Evolutionary conservation across 495 filamentous ascomycete species (phyloP).

Genomic region (Podospora pseudoanserina): DNA sequence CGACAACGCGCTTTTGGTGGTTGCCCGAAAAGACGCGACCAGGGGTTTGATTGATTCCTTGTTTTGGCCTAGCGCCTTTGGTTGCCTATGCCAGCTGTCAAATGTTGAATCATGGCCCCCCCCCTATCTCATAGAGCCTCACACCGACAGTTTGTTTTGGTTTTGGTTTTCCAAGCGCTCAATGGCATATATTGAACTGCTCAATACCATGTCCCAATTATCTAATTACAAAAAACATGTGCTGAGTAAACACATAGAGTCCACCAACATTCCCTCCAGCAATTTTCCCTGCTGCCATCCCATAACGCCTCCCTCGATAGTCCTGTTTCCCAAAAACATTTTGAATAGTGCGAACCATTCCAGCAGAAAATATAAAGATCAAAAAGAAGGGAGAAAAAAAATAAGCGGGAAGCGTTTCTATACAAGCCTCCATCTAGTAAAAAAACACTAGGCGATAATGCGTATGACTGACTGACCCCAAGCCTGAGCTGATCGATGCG

Average conservation of each 20-base stretch:
- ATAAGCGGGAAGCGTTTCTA: constrained; percentile 14
- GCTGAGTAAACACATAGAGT: constrained; percentile 9
- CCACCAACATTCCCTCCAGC: neutral
- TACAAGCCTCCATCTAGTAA: constrained; percentile 19
- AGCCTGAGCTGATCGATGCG: constrained; percentile 3
- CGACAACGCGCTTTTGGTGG: constrained; percentile 23
- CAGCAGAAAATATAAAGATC: neutral
- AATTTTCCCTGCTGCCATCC: constrained; percentile 5
- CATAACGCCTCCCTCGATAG: constrained; percentile 15
- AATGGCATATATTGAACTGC: neutral
- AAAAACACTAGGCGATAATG: neutral
- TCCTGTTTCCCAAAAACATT: constrained; percentile 1
- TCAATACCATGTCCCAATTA: constrained; percentile 9
- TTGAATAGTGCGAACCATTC: constrained; percentile 8
- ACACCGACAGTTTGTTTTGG: neutral
- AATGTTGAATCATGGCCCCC: neutral
- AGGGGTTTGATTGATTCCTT: constrained; percentile 30
- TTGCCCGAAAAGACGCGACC: constrained; percentile 22
- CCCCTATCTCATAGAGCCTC: neutral
- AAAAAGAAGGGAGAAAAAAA: constrained; percentile 1
- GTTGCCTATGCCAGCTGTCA: neutral
- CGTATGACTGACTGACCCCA: constrained; percentile 6
- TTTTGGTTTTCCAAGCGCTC: neutral
- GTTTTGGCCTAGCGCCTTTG: constrained; percentile 13
- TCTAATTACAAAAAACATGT: constrained; percentile 24